phyloP scores from a whole-genome alignment of 176 grass and related monocot genomes.

The Ananas comosus region DNA sequence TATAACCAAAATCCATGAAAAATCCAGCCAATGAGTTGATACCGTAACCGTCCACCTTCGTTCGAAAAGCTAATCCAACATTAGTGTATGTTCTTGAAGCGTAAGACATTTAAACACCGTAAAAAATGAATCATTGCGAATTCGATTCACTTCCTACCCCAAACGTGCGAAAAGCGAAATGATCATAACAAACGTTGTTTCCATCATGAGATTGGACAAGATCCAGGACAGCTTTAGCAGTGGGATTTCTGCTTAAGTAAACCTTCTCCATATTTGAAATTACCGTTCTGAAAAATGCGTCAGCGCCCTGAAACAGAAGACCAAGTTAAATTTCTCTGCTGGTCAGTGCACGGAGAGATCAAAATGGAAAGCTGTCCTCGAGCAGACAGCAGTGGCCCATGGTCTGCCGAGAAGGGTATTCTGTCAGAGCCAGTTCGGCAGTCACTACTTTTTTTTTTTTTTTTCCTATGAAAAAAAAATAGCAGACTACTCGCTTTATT shows the following conservation, averaged over 20 bases:
- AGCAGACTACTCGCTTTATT: too few species aligned
- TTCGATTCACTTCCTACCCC: conserved; percentile 36
- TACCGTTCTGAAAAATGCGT: conserved; percentile 57
- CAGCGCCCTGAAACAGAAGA: conserved; percentile 61
- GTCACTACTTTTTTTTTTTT: too few species aligned
- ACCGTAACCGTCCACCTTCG: conserved; percentile 84
- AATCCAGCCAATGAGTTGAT: conserved; percentile 78
- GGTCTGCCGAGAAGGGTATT: too few species aligned
- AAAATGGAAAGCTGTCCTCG: background rate
- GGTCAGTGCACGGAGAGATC: background rate
- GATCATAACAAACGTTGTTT: conserved; percentile 75
- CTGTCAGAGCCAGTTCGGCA: background rate
- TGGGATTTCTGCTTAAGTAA: conserved; percentile 79
- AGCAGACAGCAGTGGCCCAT: too few species aligned
- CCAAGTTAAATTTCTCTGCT: background rate
- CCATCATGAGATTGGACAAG: conserved; percentile 69
- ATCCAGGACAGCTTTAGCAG: conserved; percentile 66
- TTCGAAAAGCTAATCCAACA: conserved; percentile 1
- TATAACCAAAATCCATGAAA: conserved; percentile 87
- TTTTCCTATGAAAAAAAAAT: too few species aligned
- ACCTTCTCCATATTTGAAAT: conserved; percentile 78
- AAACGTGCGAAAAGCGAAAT: conserved; percentile 94
- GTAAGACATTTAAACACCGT: background rate
- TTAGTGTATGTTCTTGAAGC: background rate
- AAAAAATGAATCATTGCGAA: conserved; percentile 7